Evolutionary conservation across 176 grass and related monocot species (phyloP).

Genomic region (Ensete glaucum): DNA sequence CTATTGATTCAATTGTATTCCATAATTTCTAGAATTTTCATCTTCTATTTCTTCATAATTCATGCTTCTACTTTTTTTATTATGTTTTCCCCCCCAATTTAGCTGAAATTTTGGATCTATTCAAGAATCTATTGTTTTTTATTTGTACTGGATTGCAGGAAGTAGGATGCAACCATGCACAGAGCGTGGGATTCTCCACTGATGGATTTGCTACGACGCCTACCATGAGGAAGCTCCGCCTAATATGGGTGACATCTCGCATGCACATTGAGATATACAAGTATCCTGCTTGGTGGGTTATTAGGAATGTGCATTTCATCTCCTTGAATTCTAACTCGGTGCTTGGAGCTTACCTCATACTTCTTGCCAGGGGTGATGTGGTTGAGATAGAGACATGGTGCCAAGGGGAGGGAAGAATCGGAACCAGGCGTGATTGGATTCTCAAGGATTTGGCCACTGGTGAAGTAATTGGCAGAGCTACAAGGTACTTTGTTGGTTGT

Average conservation of each 20-base stretch:
- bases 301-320: not conserved
- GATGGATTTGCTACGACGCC: constrained; percentile 93
- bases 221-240: constrained; percentile 84
- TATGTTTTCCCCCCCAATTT: not conserved
- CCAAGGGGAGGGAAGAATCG: constrained; percentile 87
- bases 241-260: constrained; percentile 91
- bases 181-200: constrained; percentile 88
- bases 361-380: constrained; percentile 68
- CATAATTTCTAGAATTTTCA: too few species aligned
- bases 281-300: constrained; percentile 74
- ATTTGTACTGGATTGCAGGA: constrained; percentile 35
- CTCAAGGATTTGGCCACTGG: constrained; percentile 83
- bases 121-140: not conserved
- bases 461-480: constrained; percentile 98
- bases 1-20: too few species aligned
- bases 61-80: not conserved
- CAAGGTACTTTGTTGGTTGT: constrained; percentile 35
- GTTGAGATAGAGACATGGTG: constrained; percentile 98
- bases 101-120: not conserved
- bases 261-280: constrained; percentile 99
- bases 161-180: constrained; percentile 92
- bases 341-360: not conserved
- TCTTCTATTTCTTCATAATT: not conserved
- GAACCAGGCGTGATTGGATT: constrained; percentile 94
- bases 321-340: not conserved